A percentile compares a stretch with the other conserved stretches of the same genome.
Conservation (phyloP, 108 stramenopile species). For the Nitzschia sp. region DNA sequence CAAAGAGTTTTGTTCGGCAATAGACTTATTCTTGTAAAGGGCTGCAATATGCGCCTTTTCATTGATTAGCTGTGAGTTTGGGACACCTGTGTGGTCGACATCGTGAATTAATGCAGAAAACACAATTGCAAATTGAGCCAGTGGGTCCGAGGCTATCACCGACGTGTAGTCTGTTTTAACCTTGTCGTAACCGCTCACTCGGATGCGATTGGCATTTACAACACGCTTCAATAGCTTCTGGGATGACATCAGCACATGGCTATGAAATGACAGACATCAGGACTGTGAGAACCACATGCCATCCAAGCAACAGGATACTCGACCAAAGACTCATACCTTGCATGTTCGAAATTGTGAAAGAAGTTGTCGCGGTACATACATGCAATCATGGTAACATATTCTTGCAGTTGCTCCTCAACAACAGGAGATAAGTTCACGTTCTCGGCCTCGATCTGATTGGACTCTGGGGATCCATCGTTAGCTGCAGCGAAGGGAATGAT, state of each 20-base stretch:
- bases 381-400: constrained; percentile 60
- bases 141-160: constrained; percentile 35
- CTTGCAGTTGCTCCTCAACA: constrained; percentile 40
- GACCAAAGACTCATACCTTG: constrained; percentile 44
- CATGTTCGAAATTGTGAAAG: constrained; percentile 71
- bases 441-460: not conserved
- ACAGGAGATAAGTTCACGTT: constrained; percentile 5
- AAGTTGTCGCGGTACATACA: constrained; percentile 53
- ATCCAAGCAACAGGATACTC: not conserved
- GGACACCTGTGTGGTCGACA: constrained; percentile 54
- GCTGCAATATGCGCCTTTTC: constrained; percentile 52
- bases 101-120: constrained; percentile 48
- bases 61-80: constrained; percentile 50
- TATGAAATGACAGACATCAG: not conserved
- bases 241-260: constrained; percentile 41
- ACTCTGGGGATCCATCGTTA: not conserved
- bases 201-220: constrained; percentile 13
- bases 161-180: constrained; percentile 27
- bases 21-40: constrained; percentile 38
- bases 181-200: constrained; percentile 14
- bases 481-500: constrained; percentile 13
- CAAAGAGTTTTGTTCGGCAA: constrained; percentile 60
- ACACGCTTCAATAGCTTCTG: constrained; percentile 51
- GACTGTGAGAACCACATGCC: not conserved
- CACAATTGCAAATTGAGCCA: constrained; percentile 37